These are phyloP conservation scores for Aspergillus piperis DNA, from an alignment of 2,329 filamentous ascomycete species.

Conservation along the genomic window DNA sequence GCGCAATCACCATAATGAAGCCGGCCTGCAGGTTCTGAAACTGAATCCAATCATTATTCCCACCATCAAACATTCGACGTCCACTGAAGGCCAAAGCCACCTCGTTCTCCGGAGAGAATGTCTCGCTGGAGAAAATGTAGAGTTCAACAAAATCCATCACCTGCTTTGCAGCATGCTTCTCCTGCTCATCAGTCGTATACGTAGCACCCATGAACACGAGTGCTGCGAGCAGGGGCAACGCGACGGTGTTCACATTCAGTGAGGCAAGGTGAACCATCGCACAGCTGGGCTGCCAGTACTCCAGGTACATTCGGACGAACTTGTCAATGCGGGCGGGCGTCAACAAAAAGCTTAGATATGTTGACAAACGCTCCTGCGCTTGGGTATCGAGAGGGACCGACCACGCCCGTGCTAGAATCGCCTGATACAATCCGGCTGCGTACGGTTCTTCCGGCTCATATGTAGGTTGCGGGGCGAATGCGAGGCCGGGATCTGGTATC, in stretches of 20 bases:
- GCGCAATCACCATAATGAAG: constrained; percentile 43
- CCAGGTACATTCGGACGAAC: constrained; percentile 47
- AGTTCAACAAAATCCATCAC: constrained; percentile 48
- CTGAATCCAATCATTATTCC: constrained; percentile 33
- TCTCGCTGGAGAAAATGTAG: constrained; percentile 46
- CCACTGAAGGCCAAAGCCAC: constrained; percentile 38
- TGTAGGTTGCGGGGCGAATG: constrained; percentile 23
- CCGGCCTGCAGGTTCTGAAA: constrained; percentile 48
- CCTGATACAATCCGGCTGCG: constrained; percentile 42
- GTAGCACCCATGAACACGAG: constrained; percentile 49
- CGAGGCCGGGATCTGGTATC: constrained; percentile 21
- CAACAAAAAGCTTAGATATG: constrained; percentile 43
- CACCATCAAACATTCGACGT: constrained; percentile 21
- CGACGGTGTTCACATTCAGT: constrained; percentile 42
- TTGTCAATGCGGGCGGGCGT: constrained; percentile 45
- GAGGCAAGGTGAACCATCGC: constrained; percentile 46
- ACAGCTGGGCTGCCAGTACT: constrained; percentile 49
- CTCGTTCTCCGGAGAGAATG: constrained; percentile 45
- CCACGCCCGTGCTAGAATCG: constrained; percentile 42
- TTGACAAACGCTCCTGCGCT: constrained; percentile 42
- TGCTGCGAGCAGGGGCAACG: constrained; percentile 42
- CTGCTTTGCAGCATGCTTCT: constrained; percentile 41
- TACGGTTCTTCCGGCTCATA: constrained; percentile 43
- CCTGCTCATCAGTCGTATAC: constrained; percentile 45
- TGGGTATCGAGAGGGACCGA: constrained; percentile 41